A percentile compares a stretch with the other conserved stretches of the same genome.
phyloP scores from a whole-genome alignment of 2,329 filamentous ascomycete genomes.

The Coniosporium tulheliwenetii region DNA sequence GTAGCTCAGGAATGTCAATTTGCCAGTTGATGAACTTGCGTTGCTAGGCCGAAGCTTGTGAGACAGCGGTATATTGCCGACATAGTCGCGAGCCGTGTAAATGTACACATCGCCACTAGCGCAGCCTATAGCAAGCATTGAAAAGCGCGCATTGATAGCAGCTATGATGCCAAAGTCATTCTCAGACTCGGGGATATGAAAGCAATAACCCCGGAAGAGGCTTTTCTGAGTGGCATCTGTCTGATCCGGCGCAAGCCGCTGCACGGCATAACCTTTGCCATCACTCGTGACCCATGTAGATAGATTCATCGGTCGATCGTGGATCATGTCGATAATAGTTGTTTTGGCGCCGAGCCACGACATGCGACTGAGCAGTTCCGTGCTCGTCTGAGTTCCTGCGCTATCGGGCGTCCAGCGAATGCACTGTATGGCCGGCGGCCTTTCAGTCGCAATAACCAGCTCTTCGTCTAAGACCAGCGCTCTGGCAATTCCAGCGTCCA shows the following conservation, averaged over 20 bases:
- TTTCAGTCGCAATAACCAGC: conserved; percentile 76
- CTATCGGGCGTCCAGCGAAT: conserved; percentile 87
- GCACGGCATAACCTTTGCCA: conserved; percentile 80
- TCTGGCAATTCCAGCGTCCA: conserved; percentile 84
- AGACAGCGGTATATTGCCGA: conserved; percentile 78
- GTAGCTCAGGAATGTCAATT: conserved; percentile 61
- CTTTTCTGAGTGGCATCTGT: conserved; percentile 38
- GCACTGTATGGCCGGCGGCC: conserved; percentile 89
- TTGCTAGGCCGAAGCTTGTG: conserved; percentile 49
- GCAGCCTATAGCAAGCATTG: conserved; percentile 77
- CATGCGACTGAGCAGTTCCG: conserved; percentile 79
- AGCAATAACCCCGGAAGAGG: conserved; percentile 81
- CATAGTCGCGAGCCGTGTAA: conserved; percentile 89
- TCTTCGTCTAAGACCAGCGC: conserved; percentile 85
- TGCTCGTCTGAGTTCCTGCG: conserved; percentile 70
- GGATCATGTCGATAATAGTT: conserved; percentile 68
- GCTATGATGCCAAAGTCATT: conserved; percentile 52
- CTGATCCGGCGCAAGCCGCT: conserved; percentile 36
- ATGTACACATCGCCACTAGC: conserved; percentile 64
- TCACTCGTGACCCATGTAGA: conserved; percentile 84
- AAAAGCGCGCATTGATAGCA: conserved; percentile 88
- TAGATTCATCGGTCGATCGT: conserved; percentile 92
- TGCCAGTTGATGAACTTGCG: conserved; percentile 51
- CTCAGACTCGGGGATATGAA: conserved; percentile 54
- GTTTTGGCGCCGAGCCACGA: conserved; percentile 67